phyloP scores from a whole-genome alignment of 2,329 filamentous ascomycete species.

The Colletotrichum sp. region DNA sequence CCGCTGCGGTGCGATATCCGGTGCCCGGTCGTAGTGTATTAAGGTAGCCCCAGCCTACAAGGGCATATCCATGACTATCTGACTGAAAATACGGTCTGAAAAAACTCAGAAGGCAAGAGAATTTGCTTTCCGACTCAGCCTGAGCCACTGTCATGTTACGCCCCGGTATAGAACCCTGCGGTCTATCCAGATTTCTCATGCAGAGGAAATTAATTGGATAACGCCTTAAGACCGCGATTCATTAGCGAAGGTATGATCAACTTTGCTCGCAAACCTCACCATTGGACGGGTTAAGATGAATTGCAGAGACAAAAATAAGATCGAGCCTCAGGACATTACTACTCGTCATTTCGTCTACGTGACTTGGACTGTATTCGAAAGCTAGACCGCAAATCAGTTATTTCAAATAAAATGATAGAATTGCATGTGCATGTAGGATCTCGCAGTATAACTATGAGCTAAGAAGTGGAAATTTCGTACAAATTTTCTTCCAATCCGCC shows the following conservation, averaged over 20 bases:
- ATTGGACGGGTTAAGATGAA: neutral
- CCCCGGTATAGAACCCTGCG: fast-evolving
- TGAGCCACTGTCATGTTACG: neutral
- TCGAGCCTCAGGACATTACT: fast-evolving
- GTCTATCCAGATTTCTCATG: fast-evolving
- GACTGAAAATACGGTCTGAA: neutral
- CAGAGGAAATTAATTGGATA: fast-evolving
- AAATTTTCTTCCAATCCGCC: neutral
- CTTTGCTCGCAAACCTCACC: fast-evolving
- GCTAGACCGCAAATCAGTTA: fast-evolving
- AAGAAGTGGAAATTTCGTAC: neutral
- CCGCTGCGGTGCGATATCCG: neutral
- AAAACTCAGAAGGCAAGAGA: fast-evolving
- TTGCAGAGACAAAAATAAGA: neutral
- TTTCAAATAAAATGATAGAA: neutral
- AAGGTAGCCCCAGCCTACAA: neutral
- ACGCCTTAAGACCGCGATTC: neutral
- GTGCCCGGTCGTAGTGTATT: neutral
- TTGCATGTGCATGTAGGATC: neutral
- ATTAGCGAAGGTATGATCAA: neutral
- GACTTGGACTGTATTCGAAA: fast-evolving
- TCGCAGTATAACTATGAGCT: neutral
- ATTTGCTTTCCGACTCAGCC: neutral
- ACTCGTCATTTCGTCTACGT: neutral
- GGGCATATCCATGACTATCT: neutral